Percentiles rank a stretch among this genome's conserved stretches.
Evolutionary conservation across 208 protist genomes (phyloP).

Genomic region (Trypanosoma mega): DNA sequence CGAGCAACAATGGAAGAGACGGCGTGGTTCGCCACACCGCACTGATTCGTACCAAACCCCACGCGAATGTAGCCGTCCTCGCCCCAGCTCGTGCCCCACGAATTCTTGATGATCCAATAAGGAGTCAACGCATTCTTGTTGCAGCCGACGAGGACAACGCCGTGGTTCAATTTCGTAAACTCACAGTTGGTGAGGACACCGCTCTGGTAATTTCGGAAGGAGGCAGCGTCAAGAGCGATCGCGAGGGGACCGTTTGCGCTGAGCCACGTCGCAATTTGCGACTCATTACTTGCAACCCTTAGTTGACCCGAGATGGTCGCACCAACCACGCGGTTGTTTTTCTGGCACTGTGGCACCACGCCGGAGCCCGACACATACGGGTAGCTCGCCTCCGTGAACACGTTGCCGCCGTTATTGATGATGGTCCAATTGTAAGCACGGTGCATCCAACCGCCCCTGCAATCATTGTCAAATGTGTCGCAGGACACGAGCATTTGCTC

Average conservation of each 20-base stretch:
- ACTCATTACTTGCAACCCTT: slow-evolving; percentile 64
- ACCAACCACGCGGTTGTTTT: slow-evolving; percentile 30
- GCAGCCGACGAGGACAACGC: slow-evolving; percentile 82
- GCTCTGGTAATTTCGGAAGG: slow-evolving; percentile 74
- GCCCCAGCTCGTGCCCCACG: slow-evolving; percentile 73
- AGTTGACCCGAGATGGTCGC: slow-evolving; percentile 64
- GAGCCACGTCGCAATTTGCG: slow-evolving; percentile 61
- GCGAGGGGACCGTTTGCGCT: slow-evolving; percentile 73
- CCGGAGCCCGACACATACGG: slow-evolving; percentile 78
- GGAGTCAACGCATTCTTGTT: slow-evolving; percentile 33
- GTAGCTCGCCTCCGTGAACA: slow-evolving; percentile 84
- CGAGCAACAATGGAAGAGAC: slow-evolving; percentile 14
- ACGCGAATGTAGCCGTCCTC: slow-evolving; percentile 75
- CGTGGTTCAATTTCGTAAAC: slow-evolving; percentile 70
- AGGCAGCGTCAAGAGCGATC: slow-evolving; percentile 89
- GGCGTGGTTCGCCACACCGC: slow-evolving; percentile 33
- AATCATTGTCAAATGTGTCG: slow-evolving; percentile 81
- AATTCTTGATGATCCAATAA: slow-evolving; percentile 93
- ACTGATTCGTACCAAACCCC: slow-evolving; percentile 44
- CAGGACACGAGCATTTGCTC: slow-evolving; percentile 96
- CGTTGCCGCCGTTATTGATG: slow-evolving; percentile 47
- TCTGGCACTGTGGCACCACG: slow-evolving; percentile 9
- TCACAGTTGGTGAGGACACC: slow-evolving; percentile 72
- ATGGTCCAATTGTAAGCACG: slow-evolving; percentile 84
- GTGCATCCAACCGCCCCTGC: slow-evolving; percentile 91